A percentile compares a stretch with the other conserved stretches of the same genome.
Conservation (phyloP, 2,329 filamentous ascomycete species). For the Fusarium sp. region DNA sequence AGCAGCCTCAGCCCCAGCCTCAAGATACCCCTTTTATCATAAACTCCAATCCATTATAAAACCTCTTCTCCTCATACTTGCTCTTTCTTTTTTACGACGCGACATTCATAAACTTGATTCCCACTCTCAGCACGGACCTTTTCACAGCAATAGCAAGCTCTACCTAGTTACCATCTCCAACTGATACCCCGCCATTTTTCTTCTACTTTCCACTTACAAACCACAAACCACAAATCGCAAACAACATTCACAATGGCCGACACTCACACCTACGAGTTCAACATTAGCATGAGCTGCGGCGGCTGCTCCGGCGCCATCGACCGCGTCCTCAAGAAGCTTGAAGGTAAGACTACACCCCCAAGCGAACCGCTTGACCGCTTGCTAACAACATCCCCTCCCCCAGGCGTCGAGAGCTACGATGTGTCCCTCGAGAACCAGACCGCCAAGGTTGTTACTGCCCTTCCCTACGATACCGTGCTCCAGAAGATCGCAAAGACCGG, state of each 20-base stretch:
- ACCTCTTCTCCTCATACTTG: background rate
- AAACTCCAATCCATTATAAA: conserved; percentile 11
- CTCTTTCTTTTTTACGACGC: background rate
- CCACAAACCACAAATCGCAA: background rate
- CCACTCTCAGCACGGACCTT: conserved; percentile 22
- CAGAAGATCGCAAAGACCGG: conserved; percentile 94
- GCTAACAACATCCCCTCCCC: conserved; percentile 21
- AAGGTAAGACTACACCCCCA: conserved; percentile 69
- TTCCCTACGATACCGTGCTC: conserved; percentile 85
- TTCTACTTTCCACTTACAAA: conserved; percentile 10
- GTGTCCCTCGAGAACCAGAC: conserved; percentile 89
- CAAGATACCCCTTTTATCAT: background rate
- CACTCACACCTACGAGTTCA: conserved; percentile 93
- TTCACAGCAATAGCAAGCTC: conserved; percentile 7
- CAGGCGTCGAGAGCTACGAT: conserved; percentile 88
- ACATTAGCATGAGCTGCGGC: conserved; percentile 92
- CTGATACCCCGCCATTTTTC: conserved; percentile 39
- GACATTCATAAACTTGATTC: conserved; percentile 10
- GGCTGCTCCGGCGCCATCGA: conserved; percentile 97
- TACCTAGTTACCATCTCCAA: conserved; percentile 13
- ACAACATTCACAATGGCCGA: conserved; percentile 70
- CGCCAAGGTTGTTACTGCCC: conserved; percentile 78
- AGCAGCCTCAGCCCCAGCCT: conserved; percentile 4
- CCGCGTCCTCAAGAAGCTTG: conserved; percentile 90
- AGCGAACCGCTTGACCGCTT: background rate